Evolutionary conservation across 768 basidiomycete species (phyloP).

Genomic region (Crucibulum laeve): DNA sequence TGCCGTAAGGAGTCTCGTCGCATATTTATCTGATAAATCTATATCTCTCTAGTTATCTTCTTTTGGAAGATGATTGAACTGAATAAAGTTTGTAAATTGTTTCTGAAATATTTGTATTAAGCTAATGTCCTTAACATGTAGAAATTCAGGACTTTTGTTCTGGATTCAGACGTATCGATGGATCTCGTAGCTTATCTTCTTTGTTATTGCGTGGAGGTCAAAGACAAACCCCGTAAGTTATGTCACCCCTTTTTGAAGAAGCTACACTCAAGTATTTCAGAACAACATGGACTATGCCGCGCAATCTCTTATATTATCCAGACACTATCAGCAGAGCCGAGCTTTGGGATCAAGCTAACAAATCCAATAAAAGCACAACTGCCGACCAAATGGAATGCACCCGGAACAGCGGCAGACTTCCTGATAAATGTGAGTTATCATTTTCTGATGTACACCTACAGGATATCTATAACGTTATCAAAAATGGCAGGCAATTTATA

Average conservation of each 20-base stretch:
- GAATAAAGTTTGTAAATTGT: conserved; percentile 65
- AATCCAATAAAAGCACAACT: conserved; percentile 59
- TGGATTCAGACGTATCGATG: conserved; percentile 76
- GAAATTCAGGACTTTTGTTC: conserved; percentile 85
- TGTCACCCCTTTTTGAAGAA: conserved; percentile 1
- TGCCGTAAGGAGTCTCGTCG: conserved; percentile 7
- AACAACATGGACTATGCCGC: conserved; percentile 88
- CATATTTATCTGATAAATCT: background rate
- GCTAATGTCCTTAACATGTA: conserved; percentile 23
- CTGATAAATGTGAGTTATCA: conserved; percentile 66
- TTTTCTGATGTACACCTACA: background rate
- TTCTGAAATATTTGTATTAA: background rate
- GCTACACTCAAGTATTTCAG: conserved; percentile 30
- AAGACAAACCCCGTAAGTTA: conserved; percentile 84
- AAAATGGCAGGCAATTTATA: conserved; percentile 69
- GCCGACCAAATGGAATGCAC: conserved; percentile 72
- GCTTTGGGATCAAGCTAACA: conserved; percentile 70
- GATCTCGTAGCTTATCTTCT: conserved; percentile 78
- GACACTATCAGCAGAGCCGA: conserved; percentile 78
- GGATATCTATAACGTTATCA: conserved; percentile 9
- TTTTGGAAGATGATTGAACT: conserved; percentile 92
- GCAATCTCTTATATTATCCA: conserved; percentile 91
- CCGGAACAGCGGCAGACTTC: conserved; percentile 80
- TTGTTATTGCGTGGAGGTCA: conserved; percentile 81
- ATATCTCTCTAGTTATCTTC: conserved; percentile 52